Percentiles rank a stretch among this genome's conserved stretches.
Conservation (phyloP, 1,284 basidiomycete genomes). For the Ustilago nuda region DNA sequence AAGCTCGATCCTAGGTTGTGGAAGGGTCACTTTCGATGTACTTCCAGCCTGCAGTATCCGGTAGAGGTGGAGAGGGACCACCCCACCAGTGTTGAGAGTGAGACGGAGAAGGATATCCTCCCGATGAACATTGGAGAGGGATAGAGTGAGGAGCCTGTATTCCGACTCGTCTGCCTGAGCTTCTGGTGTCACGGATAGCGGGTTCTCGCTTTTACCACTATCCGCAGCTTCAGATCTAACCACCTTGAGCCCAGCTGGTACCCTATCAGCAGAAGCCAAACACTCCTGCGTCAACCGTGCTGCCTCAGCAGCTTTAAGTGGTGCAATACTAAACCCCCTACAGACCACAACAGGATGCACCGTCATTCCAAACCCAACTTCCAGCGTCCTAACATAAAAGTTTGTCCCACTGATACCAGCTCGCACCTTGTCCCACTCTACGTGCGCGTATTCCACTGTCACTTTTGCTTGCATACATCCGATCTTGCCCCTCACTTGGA, state of each 20-base stretch:
- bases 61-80: slow-evolving; percentile 24
- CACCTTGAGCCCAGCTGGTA: slow-evolving; percentile 19
- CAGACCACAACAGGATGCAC: slow-evolving; percentile 93
- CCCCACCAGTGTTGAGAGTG: slow-evolving; percentile 72
- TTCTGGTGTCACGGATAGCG: neutral
- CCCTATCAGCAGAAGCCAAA: slow-evolving; percentile 68
- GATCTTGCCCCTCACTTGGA: slow-evolving; percentile 86
- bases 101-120: slow-evolving; percentile 88
- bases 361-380: slow-evolving; percentile 85
- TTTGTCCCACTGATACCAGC: slow-evolving; percentile 64
- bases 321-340: slow-evolving; percentile 45
- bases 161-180: slow-evolving; percentile 21
- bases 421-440: slow-evolving; percentile 66
- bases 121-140: slow-evolving; percentile 86
- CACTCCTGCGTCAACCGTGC: slow-evolving; percentile 60
- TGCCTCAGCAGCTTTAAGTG: slow-evolving; percentile 49
- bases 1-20: slow-evolving; percentile 71
- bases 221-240: slow-evolving; percentile 65
- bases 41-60: slow-evolving; percentile 23
- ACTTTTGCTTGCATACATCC: slow-evolving; percentile 84
- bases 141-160: slow-evolving; percentile 86
- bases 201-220: too few relatives aligned
- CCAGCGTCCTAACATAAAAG: slow-evolving; percentile 85
- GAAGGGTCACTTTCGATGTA: slow-evolving; percentile 60
- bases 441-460: slow-evolving; percentile 83